Percentiles rank a stretch among this genome's conserved stretches.
phyloP scores from a whole-genome alignment of 2,329 filamentous ascomycete species.

The Exophiala dermatitidis region DNA sequence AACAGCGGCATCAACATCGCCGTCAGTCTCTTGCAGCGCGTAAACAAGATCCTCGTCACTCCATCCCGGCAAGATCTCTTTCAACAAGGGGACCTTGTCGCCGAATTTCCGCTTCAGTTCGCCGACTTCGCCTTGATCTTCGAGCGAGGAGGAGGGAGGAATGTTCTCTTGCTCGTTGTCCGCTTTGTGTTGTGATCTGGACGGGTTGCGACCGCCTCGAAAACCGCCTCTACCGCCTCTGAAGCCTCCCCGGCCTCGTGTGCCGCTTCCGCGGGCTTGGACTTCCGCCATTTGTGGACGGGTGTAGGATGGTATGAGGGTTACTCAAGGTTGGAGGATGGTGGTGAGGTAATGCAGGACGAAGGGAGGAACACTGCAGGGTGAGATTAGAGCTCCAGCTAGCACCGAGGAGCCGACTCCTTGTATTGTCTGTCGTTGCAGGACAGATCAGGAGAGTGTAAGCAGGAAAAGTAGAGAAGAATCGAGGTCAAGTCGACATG shows the following conservation, averaged over 20 bases:
- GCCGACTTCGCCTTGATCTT: conserved; percentile 83
- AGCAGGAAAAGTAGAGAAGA: conserved; percentile 8
- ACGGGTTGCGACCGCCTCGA: conserved; percentile 60
- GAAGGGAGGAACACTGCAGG: conserved; percentile 6
- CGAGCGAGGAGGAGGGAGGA: conserved; percentile 53
- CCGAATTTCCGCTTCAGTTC: conserved; percentile 87
- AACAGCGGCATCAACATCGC: conserved; percentile 44
- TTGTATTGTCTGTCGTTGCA: conserved; percentile 4
- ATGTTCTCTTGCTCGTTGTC: conserved; percentile 62
- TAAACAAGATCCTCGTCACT: conserved; percentile 91
- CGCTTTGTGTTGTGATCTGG: conserved; percentile 55
- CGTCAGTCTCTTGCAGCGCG: conserved; percentile 69
- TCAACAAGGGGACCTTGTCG: conserved; percentile 69
- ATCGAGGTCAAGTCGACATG: conserved; percentile 20
- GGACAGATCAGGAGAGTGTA: conserved; percentile 8
- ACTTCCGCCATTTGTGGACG: conserved; percentile 79
- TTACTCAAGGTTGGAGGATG: conserved; percentile 2
- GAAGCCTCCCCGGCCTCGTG: conserved; percentile 30
- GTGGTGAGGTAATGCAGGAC: conserved; percentile 5
- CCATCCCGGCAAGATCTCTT: conserved; percentile 93
- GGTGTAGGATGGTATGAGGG: conserved; percentile 27
- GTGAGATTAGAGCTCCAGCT: conserved; percentile 24
- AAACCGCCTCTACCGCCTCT: conserved; percentile 61
- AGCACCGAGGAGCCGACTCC: conserved; percentile 14
- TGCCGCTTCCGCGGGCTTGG: conserved; percentile 73